These are phyloP conservation scores for Incumbomyces lentus DNA, from an alignment of 2,329 filamentous ascomycete species.

Conservation along the genomic window DNA sequence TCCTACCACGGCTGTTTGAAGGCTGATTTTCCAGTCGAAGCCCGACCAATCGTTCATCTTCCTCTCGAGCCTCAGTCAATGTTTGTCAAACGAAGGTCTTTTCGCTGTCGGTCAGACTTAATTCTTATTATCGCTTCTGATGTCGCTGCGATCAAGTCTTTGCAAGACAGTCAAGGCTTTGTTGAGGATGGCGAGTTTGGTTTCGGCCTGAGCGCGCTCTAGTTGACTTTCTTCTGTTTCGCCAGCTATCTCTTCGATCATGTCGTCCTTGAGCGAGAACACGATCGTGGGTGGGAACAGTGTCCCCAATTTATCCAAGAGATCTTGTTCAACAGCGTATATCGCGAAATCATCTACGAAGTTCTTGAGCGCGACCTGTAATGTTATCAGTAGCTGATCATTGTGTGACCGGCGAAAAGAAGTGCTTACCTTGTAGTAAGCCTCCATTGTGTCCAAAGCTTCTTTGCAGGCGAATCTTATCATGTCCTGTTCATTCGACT, in stretches of 20 bases:
- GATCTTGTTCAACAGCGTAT: conserved; percentile 41
- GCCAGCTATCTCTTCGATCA: conserved; percentile 25
- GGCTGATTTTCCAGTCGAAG: too few relatives aligned
- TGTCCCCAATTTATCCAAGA: conserved; percentile 31
- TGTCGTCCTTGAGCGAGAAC: conserved; percentile 26
- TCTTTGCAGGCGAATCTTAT: conserved; percentile 29
- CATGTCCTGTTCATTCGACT: conserved; percentile 26
- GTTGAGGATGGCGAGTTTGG: conserved; percentile 12
- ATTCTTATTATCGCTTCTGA: too few relatives aligned
- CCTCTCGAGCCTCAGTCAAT: too few relatives aligned
- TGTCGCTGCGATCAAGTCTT: conserved; percentile 6
- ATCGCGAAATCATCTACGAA: conserved; percentile 41
- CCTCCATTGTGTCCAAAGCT: conserved; percentile 33
- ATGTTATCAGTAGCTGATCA: not conserved
- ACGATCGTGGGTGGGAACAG: conserved; percentile 35
- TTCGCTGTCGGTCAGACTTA: too few relatives aligned
- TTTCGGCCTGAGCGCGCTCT: conserved; percentile 8
- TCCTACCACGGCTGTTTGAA: too few relatives aligned
- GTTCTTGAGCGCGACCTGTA: conserved; percentile 33
- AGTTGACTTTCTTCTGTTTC: conserved; percentile 11
- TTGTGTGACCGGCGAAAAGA: too few relatives aligned
- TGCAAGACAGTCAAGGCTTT: conserved; percentile 26
- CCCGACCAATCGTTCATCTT: too few relatives aligned
- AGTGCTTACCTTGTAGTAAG: conserved; percentile 37
- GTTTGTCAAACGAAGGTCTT: too few relatives aligned